phyloP scores from a whole-genome alignment of 345 rosid species.

The Anastatica hierochuntica region DNA sequence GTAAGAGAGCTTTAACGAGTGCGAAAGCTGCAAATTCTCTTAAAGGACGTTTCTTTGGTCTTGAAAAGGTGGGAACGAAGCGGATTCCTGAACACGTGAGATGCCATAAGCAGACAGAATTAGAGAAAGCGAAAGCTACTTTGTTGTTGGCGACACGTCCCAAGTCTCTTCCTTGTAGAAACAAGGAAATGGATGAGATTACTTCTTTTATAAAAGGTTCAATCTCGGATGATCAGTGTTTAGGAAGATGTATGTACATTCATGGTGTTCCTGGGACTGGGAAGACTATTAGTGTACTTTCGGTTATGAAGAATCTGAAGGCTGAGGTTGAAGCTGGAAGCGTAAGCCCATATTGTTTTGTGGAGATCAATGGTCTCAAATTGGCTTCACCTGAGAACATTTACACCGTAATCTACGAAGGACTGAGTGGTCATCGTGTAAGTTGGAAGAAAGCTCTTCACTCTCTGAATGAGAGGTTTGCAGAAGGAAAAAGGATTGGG shows the following conservation, averaged over 20 bases:
- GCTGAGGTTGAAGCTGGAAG: slow-evolving; percentile 79
- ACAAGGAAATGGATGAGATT: slow-evolving; percentile 90
- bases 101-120: slow-evolving; percentile 72
- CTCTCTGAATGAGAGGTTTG: slow-evolving; percentile 66
- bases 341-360: slow-evolving; percentile 68
- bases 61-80: slow-evolving; percentile 77
- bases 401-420: slow-evolving; percentile 82
- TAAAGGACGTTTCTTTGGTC: slow-evolving; percentile 72
- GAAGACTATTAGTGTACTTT: slow-evolving; percentile 83
- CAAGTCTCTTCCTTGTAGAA: slow-evolving; percentile 81
- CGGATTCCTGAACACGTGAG: slow-evolving; percentile 82
- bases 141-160: slow-evolving; percentile 77
- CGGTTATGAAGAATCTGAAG: slow-evolving; percentile 72
- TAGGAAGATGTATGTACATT: slow-evolving; percentile 84
- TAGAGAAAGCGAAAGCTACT: slow-evolving; percentile 79
- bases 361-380: slow-evolving; percentile 91
- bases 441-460: slow-evolving; percentile 89
- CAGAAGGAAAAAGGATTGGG: slow-evolving; percentile 49
- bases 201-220: slow-evolving; percentile 71
- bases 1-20: slow-evolving; percentile 29
- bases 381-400: slow-evolving; percentile 89
- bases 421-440: slow-evolving; percentile 82
- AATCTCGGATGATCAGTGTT: slow-evolving; percentile 74
- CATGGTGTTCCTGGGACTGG: slow-evolving; percentile 99
- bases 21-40: slow-evolving; percentile 57